Percentiles rank a stretch among this genome's conserved stretches.
Evolutionary conservation across 345 rosid genomes (phyloP).

Genomic region (Excoecaria cochinchinensis): DNA sequence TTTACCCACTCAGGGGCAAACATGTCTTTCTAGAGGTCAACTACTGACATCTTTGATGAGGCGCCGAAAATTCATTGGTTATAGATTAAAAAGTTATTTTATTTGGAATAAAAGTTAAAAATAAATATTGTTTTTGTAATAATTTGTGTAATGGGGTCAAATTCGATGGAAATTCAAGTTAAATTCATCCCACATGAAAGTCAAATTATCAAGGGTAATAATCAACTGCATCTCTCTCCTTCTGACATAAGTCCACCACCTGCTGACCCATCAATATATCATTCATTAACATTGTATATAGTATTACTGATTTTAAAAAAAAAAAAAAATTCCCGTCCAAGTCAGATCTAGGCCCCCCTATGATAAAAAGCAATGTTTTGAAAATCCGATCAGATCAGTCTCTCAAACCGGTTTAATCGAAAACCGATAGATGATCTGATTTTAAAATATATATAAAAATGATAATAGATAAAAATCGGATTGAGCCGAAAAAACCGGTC

Average conservation of each 20-base stretch:
- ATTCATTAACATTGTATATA: no score
- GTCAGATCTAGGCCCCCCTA: no score
- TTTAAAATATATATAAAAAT: no score
- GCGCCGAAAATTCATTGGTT: not conserved
- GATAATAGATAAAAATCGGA: no score
- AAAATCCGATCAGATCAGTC: no score
- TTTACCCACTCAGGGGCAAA: constrained; percentile 1
- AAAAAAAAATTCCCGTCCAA: no score
- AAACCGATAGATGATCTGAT: no score
- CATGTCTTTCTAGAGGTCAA: not conserved
- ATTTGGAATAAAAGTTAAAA: not conserved
- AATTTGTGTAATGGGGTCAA: constrained; percentile 30
- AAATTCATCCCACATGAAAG: constrained; percentile 54
- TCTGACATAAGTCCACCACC: not conserved
- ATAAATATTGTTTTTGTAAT: constrained; percentile 22
- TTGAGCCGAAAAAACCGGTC: no score
- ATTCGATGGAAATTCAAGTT: constrained; percentile 60
- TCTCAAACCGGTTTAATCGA: no score
- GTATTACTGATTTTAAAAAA: no score
- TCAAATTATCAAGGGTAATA: constrained; percentile 17
- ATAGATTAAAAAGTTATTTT: not conserved
- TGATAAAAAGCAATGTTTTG: no score
- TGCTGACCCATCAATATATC: no score
- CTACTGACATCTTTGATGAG: not conserved
- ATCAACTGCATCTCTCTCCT: not conserved